Percentiles rank a stretch among this genome's conserved stretches.
Evolutionary conservation across 2,329 filamentous ascomycete genomes (phyloP).

Genomic region (Pestalotiopsis sp.): DNA sequence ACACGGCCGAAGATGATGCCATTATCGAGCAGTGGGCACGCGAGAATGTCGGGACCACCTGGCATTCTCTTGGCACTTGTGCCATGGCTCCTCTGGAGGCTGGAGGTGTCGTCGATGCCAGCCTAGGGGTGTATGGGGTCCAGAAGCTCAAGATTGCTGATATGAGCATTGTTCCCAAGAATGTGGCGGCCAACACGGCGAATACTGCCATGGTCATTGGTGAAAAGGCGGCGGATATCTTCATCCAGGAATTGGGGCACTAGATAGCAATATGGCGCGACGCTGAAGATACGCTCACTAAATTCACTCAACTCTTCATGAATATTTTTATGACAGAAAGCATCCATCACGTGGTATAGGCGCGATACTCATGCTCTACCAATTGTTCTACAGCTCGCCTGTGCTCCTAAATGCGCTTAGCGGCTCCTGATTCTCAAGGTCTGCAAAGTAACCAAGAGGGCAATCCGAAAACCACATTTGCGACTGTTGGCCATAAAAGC

Average conservation of each 20-base stretch:
- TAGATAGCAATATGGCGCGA: too few relatives aligned
- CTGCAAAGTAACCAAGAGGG: neutral
- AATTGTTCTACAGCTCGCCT: neutral
- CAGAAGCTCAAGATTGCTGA: conserved; percentile 36
- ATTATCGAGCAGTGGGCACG: conserved; percentile 39
- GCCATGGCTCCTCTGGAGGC: conserved; percentile 34
- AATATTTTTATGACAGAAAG: too few relatives aligned
- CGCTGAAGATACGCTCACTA: too few relatives aligned
- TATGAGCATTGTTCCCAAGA: conserved; percentile 27
- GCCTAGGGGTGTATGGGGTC: conserved; percentile 37
- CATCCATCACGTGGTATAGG: too few relatives aligned
- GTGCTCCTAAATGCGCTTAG: neutral
- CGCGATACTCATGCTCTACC: too few relatives aligned
- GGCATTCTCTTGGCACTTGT: conserved; percentile 28
- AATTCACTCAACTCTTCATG: too few relatives aligned
- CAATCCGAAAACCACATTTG: neutral
- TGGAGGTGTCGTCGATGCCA: conserved; percentile 36
- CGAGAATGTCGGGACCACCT: conserved; percentile 33
- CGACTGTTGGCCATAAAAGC: conserved; percentile 46
- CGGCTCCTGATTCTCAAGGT: neutral
- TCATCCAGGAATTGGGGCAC: conserved; percentile 28
- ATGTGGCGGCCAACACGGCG: conserved; percentile 42
- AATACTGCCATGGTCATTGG: conserved; percentile 45
- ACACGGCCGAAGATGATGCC: conserved; percentile 42
- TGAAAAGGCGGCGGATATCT: conserved; percentile 41